phyloP scores from a whole-genome alignment of 1,284 basidiomycete genomes.

The Apiotrichum montevideense region DNA sequence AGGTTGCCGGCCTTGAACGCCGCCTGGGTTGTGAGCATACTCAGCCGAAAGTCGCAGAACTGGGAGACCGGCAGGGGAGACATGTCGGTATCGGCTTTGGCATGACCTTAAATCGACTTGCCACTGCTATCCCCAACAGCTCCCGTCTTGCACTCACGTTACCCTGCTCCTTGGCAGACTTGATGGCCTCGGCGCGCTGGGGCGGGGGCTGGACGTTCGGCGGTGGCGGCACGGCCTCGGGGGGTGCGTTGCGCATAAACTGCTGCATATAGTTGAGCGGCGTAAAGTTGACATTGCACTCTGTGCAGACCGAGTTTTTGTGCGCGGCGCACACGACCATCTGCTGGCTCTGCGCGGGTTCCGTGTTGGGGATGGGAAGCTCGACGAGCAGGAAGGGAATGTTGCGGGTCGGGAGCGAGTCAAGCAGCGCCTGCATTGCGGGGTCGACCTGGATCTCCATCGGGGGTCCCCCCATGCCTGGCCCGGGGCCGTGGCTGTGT shows the following conservation, averaged over 20 bases:
- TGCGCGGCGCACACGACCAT: conserved; percentile 57
- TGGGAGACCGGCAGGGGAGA: not conserved
- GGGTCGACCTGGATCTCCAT: conserved; percentile 27
- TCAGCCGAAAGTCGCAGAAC: not conserved
- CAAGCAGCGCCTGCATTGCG: conserved; percentile 36
- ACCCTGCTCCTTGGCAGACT: conserved; percentile 77
- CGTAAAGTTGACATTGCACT: conserved; percentile 65
- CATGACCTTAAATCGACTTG: too few species aligned
- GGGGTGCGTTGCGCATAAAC: conserved; percentile 61
- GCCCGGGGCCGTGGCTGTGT: conserved; percentile 7
- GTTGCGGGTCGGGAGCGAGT: conserved; percentile 32
- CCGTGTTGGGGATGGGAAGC: conserved; percentile 23
- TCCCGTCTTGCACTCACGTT: conserved; percentile 56
- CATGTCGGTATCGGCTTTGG: too few species aligned
- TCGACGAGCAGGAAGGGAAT: conserved; percentile 30
- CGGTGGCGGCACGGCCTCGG: conserved; percentile 67
- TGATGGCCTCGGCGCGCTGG: conserved; percentile 66
- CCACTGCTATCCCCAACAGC: too few species aligned
- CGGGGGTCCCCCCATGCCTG: conserved; percentile 4
- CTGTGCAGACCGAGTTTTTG: conserved; percentile 61
- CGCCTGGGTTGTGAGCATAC: conserved; percentile 48
- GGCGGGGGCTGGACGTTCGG: conserved; percentile 60
- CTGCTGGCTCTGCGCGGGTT: conserved; percentile 27
- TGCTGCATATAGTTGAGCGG: conserved; percentile 63
- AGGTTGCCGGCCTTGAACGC: conserved; percentile 71